Conservation (phyloP, 805 yeast genomes). For the Saccharomycopsis sp. region DNA sequence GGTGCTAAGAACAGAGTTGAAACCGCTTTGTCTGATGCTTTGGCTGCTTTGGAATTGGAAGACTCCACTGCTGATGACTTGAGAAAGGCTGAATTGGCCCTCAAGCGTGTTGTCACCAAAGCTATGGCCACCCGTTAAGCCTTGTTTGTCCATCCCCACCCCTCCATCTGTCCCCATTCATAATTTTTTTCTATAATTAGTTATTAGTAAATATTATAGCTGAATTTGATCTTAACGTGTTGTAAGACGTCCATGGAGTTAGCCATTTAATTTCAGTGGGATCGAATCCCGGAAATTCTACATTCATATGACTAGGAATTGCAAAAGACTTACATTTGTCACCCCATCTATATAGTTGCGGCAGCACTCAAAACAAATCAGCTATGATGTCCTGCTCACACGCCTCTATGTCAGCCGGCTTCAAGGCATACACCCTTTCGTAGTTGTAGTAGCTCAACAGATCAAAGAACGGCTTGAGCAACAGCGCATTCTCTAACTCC, state of each 20-base stretch:
- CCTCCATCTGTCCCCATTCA: neutral
- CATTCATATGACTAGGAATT: no score
- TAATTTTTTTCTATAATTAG: neutral
- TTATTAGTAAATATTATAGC: neutral
- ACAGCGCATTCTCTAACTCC: slow-evolving; percentile 34
- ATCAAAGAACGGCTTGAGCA: slow-evolving; percentile 58
- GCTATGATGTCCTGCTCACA: slow-evolving; percentile 50
- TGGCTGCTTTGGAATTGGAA: slow-evolving; percentile 95
- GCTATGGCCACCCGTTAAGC: slow-evolving; percentile 96
- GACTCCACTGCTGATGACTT: slow-evolving; percentile 94
- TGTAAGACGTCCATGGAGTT: no score
- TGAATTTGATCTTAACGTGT: neutral
- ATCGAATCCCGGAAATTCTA: no score
- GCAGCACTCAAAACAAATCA: slow-evolving; percentile 43
- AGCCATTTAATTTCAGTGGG: no score
- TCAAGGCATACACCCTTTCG: slow-evolving; percentile 56
- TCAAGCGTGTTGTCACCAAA: slow-evolving; percentile 99
- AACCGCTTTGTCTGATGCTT: slow-evolving; percentile 95
- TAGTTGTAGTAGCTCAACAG: slow-evolving; percentile 56
- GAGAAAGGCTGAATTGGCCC: slow-evolving; percentile 98
- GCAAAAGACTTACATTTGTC: no score
- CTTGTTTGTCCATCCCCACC: neutral
- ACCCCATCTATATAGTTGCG: neutral
- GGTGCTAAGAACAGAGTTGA: slow-evolving; percentile 96
- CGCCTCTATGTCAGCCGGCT: slow-evolving; percentile 33